A percentile compares a stretch with the other conserved stretches of the same genome.
These are phyloP conservation scores for Kwoniella bestiolae DNA, from an alignment of 768 basidiomycete genomes.

Conservation along the genomic window DNA sequence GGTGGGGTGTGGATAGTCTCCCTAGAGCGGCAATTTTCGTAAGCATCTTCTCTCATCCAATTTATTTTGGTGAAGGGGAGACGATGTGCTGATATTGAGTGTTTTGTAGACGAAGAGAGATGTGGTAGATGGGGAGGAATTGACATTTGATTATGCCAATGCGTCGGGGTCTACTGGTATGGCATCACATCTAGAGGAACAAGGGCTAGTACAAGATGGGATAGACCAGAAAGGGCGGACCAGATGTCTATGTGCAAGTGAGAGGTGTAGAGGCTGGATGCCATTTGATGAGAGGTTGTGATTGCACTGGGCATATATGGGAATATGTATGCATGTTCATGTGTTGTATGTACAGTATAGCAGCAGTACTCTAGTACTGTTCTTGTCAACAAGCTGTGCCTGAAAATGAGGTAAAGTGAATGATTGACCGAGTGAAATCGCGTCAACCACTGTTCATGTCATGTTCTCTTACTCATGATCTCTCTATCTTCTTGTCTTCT, in stretches of 20 bases:
- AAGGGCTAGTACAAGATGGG: neutral
- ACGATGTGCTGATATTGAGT: neutral
- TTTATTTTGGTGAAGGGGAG: too few relatives aligned
- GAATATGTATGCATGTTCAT: neutral
- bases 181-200: neutral
- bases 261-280: constrained; percentile 45
- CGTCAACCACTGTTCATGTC: neutral
- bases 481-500: neutral
- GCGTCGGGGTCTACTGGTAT: constrained; percentile 32
- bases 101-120: constrained; percentile 39
- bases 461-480: neutral
- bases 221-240: constrained; percentile 7
- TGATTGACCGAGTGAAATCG: too few relatives aligned
- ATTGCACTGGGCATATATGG: neutral
- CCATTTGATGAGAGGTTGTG: constrained; percentile 46
- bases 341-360: neutral
- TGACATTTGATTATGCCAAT: constrained; percentile 57
- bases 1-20: constrained; percentile 44
- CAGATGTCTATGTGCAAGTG: constrained; percentile 29
- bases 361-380: too few relatives aligned
- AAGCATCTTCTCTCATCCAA: constrained; percentile 19
- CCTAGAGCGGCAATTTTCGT: constrained; percentile 57
- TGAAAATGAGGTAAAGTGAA: too few relatives aligned
- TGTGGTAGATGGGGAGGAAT: constrained; percentile 47
- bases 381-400: neutral